Evolutionary conservation across 192 early-diverging fungal species (phyloP), one percentile per base, ranked within the genome.

Genomic region (Glomus cerebriforme): DNA sequence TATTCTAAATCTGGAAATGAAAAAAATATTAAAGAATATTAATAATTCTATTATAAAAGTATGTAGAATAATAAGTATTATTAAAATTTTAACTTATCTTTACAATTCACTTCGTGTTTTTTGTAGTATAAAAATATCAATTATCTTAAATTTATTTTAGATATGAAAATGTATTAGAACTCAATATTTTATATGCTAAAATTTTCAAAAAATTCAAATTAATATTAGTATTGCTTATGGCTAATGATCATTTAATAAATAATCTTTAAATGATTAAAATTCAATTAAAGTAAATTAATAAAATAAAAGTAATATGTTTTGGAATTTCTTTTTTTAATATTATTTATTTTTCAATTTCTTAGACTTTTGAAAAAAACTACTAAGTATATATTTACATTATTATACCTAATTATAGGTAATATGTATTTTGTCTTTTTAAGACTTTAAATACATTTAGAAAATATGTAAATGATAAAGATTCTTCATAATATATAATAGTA

Each of bases 71-170:
- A 75, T 75, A 47, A n/a, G 1, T n/a, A 39, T 34, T 19, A n/a
- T 75, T 24, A 59, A 62, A 62, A 37, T 17, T 3, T 75, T 59
- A 37, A 27, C 34, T n/a, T 3, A 6, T 1, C 6, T 39, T 22
- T 26, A 17, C 35, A 15, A 37, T 37, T 19, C 17, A 24, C 8
- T 60, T 6, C 26, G 24, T n/a, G 17, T 4, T 1, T 75, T 60
- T 2, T 75, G 73, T 34, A 7, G 1, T 2, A 1, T 31, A 22
- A 45, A 73, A 39, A 31, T 27, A n/a, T 75, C 17, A 60, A 59
- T 7, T 75, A 75, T 17, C 34, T 77, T 31, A 63, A 39, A 32
- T 59, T n/a, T 19, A 45, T 64, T 0, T 64, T 76, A 4, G 62
- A 76, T 76, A 17, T 60, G 1, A 22, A 17, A 3, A 75, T n/a